Percentiles rank a stretch among this genome's conserved stretches.
These are phyloP conservation scores for Pseudocercospora macadamiae DNA, from an alignment of 2,329 filamentous ascomycete genomes.

Conservation along the genomic window DNA sequence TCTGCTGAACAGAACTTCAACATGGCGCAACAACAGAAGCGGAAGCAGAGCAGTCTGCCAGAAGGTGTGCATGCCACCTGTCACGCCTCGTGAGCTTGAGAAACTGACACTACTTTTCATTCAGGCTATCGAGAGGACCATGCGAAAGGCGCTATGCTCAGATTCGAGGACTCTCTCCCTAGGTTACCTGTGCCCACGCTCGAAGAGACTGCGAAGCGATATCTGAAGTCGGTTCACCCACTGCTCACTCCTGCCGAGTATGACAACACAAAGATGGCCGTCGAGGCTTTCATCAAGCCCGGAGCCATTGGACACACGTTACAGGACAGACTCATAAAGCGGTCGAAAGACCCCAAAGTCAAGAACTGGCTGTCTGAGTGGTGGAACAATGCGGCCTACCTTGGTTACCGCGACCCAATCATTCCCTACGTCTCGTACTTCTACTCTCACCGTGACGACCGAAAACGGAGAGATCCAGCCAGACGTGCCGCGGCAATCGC, in stretches of 20 bases:
- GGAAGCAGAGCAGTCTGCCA: conserved; percentile 52
- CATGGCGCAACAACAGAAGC: conserved; percentile 40
- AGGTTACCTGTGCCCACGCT: conserved; percentile 78
- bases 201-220: conserved; percentile 78
- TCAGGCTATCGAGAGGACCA: conserved; percentile 78
- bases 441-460: conserved; percentile 96
- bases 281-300: conserved; percentile 86
- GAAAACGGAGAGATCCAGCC: conserved; percentile 79
- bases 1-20: conserved; percentile 19
- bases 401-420: conserved; percentile 90
- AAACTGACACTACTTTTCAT: conserved; percentile 1
- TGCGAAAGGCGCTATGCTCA: conserved; percentile 77
- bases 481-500: conserved; percentile 92
- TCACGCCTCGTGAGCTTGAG: background rate
- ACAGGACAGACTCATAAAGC: conserved; percentile 83
- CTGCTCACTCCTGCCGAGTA: conserved; percentile 71
- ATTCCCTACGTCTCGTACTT: conserved; percentile 99
- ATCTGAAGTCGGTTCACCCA: conserved; percentile 78
- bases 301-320: conserved; percentile 80
- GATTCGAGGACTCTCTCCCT: conserved; percentile 84
- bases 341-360: conserved; percentile 74
- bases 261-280: conserved; percentile 75
- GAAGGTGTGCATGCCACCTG: conserved; percentile 43
- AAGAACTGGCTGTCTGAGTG: conserved; percentile 97
- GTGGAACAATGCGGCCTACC: conserved; percentile 97